Percentiles rank a stretch among this genome's conserved stretches.
Conservation (phyloP, 2,329 filamentous ascomycete genomes). For the Raffaelea arxii region DNA sequence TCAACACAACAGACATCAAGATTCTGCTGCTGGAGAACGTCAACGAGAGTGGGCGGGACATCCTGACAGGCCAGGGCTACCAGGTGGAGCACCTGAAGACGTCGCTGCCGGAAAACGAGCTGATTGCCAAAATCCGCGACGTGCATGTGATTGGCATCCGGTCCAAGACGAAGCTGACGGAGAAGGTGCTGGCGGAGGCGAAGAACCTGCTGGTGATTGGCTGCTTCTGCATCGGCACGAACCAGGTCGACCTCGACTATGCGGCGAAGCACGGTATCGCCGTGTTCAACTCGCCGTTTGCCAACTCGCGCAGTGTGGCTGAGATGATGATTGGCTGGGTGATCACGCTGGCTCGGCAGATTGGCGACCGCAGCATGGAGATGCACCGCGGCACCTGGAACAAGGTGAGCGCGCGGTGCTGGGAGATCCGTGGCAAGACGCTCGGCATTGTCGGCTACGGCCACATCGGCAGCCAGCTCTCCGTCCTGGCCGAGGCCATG, state of each 20-base stretch:
- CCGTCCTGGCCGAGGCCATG: conserved; percentile 92
- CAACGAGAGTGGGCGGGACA: conserved; percentile 79
- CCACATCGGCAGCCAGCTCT: conserved; percentile 93
- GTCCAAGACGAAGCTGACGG: conserved; percentile 91
- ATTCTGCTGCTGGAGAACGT: conserved; percentile 94
- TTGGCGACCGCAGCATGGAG: conserved; percentile 87
- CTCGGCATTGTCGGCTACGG: conserved; percentile 94
- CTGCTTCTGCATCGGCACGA: conserved; percentile 98
- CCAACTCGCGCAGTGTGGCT: conserved; percentile 92
- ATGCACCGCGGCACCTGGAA: conserved; percentile 95
- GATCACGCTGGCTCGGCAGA: conserved; percentile 80
- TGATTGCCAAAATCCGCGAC: conserved; percentile 94
- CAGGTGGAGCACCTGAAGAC: conserved; percentile 89
- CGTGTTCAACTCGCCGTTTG: conserved; percentile 98
- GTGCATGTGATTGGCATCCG: conserved; percentile 97
- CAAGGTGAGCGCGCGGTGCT: conserved; percentile 93
- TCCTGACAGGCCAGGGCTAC: conserved; percentile 78
- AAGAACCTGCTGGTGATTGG: conserved; percentile 93
- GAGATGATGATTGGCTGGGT: conserved; percentile 94
- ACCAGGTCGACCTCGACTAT: conserved; percentile 81
- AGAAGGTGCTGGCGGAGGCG: conserved; percentile 74
- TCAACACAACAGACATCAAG: conserved; percentile 92
- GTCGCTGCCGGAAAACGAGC: conserved; percentile 80
- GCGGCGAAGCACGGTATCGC: conserved; percentile 81
- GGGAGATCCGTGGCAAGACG: conserved; percentile 97